phyloP scores from a whole-genome alignment of 108 stramenopile genomes.

The Discostella stelligeroides region DNA sequence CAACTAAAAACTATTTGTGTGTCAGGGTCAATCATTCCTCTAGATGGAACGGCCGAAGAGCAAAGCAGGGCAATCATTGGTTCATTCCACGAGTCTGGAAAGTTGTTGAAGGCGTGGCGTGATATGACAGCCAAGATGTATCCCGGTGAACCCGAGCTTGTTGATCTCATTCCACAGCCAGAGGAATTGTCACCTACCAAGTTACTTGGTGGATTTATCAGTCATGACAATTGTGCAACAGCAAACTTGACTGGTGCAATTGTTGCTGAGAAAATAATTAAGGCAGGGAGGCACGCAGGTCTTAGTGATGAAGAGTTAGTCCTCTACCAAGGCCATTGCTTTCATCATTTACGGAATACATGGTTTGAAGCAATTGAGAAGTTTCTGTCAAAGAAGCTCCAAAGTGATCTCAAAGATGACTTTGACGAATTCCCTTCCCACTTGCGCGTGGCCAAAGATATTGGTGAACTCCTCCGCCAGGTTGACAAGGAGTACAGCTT shows the following conservation, averaged over 20 bases:
- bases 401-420: constrained; percentile 4
- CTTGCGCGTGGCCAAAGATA: constrained; percentile 6
- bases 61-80: constrained; percentile 15
- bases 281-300: background rate
- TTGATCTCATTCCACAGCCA: background rate
- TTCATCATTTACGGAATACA: constrained; percentile 4
- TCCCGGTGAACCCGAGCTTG: background rate
- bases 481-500: constrained; percentile 18
- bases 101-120: constrained; percentile 2
- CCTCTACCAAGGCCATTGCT: background rate
- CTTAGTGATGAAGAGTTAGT: background rate
- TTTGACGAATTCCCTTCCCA: constrained; percentile 11
- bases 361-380: constrained; percentile 5
- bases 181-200: too few relatives aligned
- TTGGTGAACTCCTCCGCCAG: constrained; percentile 14
- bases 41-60: constrained; percentile 3
- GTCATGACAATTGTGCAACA: too few relatives aligned
- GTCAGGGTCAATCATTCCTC: constrained; percentile 4
- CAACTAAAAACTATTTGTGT: constrained; percentile 7
- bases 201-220: too few relatives aligned
- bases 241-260: too few relatives aligned
- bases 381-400: background rate
- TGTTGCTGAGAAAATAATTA: too few relatives aligned
- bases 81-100: too few relatives aligned
- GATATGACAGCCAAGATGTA: background rate